Percentiles rank a stretch among this genome's conserved stretches.
These are phyloP conservation scores for Nemophila menziesii DNA, from an alignment of 257 asterid species.

Conservation along the genomic window DNA sequence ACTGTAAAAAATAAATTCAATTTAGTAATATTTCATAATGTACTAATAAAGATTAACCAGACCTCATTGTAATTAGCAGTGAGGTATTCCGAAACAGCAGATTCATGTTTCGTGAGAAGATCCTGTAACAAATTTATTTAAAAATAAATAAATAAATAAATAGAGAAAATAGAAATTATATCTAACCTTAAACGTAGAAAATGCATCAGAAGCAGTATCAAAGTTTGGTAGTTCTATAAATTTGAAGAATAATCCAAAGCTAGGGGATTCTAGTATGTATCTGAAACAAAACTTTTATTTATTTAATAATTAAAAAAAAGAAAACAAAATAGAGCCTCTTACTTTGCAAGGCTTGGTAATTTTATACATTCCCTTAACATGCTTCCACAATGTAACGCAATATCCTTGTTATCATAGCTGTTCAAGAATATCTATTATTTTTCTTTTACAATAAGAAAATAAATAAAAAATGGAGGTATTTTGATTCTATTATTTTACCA, in stretches of 20 bases:
- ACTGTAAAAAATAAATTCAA: constrained; percentile 34
- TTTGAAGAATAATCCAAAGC: constrained; percentile 92
- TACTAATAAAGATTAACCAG: constrained; percentile 12
- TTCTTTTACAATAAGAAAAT: not conserved
- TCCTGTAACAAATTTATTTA: constrained; percentile 40
- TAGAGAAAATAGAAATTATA: not conserved
- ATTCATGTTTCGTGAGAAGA: constrained; percentile 68
- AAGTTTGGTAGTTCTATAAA: constrained; percentile 81
- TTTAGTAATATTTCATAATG: constrained; percentile 8
- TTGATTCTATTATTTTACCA: constrained; percentile 47
- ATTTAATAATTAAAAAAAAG: not conserved
- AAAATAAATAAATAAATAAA: constrained; percentile 7
- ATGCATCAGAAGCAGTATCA: constrained; percentile 93
- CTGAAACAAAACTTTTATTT: constrained; percentile 30
- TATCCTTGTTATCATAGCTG: constrained; percentile 97
- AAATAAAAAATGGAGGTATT: not conserved
- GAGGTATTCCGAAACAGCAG: constrained; percentile 73
- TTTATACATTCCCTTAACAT: constrained; percentile 98
- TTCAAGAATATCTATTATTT: constrained; percentile 15
- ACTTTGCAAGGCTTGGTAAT: constrained; percentile 81
- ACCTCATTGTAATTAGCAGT: constrained; percentile 69
- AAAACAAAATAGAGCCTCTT: constrained; percentile 20
- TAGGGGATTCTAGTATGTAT: constrained; percentile 86
- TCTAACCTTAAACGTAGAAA: constrained; percentile 88
- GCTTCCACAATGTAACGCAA: constrained; percentile 89